These are phyloP conservation scores for Spongospora subterranea DNA, from an alignment of 208 protist genomes.

Conservation along the genomic window DNA sequence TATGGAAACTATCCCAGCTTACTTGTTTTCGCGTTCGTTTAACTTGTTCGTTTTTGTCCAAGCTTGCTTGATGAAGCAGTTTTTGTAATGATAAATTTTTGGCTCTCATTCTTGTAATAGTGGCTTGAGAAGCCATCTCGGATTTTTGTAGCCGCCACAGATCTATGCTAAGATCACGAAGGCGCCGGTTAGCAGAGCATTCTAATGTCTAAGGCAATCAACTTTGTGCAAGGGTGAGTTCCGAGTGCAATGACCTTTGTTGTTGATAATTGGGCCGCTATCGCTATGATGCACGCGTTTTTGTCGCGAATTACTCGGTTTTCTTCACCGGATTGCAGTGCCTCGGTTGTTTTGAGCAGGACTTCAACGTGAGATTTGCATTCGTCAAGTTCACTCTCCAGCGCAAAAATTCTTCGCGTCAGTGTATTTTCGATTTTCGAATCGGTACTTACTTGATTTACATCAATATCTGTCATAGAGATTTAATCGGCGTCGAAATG, in stretches of 20 bases:
- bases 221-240: not conserved
- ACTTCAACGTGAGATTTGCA: not conserved
- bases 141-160: not conserved
- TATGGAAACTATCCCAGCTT: too few relatives aligned
- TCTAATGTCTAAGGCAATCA: not conserved
- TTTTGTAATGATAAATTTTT: too few relatives aligned
- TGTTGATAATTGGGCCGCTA: conserved; percentile 32
- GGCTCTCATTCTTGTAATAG: too few relatives aligned
- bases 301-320: not conserved
- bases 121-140: too few relatives aligned
- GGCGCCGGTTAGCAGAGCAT: not conserved
- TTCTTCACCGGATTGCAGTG: not conserved
- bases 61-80: too few relatives aligned
- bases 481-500: too few relatives aligned
- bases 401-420: too few relatives aligned
- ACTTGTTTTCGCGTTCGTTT: too few relatives aligned
- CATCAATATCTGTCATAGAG: too few relatives aligned
- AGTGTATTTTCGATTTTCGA: too few relatives aligned
- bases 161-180: not conserved
- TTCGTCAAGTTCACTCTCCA: conserved; percentile 7
- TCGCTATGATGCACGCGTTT: not conserved
- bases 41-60: too few relatives aligned
- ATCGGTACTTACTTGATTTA: too few relatives aligned
- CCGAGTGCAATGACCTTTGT: not conserved
- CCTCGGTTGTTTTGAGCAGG: not conserved